Evolutionary conservation across 805 yeast species (phyloP).

Genomic region (Candida patagonica): DNA sequence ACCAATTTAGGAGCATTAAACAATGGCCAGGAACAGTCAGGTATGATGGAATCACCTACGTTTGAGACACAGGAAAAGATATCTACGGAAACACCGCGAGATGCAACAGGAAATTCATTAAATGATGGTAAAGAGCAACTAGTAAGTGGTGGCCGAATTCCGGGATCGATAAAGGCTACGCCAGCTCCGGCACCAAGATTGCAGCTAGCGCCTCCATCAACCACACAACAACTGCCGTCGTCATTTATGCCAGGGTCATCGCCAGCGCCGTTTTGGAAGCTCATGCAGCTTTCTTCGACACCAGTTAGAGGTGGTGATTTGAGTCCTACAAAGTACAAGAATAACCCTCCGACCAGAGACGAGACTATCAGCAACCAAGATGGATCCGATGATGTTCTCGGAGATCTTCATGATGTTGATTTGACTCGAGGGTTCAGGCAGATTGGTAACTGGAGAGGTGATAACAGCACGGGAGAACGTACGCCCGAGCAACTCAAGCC

Average conservation of each 20-base stretch:
- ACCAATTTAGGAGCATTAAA: conserved; percentile 2
- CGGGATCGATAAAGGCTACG: background rate
- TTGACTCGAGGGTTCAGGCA: conserved; percentile 36
- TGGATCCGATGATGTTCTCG: conserved; percentile 23
- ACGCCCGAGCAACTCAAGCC: conserved; percentile 11
- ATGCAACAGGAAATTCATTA: background rate
- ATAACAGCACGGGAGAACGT: conserved; percentile 11
- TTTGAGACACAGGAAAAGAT: background rate
- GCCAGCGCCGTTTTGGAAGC: conserved; percentile 85
- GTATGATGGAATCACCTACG: background rate
- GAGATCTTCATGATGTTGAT: conserved; percentile 40
- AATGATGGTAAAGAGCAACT: conserved; percentile 1
- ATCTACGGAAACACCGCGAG: background rate
- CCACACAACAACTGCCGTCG: conserved; percentile 31
- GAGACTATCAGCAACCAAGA: conserved; percentile 8
- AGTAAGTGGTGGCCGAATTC: background rate
- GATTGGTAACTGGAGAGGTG: conserved; percentile 21
- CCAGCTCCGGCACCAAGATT: conserved; percentile 10
- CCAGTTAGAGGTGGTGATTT: conserved; percentile 17
- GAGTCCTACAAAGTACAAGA: conserved; percentile 25
- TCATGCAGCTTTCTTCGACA: conserved; percentile 55
- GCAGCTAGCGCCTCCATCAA: conserved; percentile 29
- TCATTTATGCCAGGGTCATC: conserved; percentile 49
- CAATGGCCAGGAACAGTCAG: background rate
- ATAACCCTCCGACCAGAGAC: conserved; percentile 14